Base-by-base conservation (phyloP, 73 alveolate species). In the Breviolum minutum region DNA sequence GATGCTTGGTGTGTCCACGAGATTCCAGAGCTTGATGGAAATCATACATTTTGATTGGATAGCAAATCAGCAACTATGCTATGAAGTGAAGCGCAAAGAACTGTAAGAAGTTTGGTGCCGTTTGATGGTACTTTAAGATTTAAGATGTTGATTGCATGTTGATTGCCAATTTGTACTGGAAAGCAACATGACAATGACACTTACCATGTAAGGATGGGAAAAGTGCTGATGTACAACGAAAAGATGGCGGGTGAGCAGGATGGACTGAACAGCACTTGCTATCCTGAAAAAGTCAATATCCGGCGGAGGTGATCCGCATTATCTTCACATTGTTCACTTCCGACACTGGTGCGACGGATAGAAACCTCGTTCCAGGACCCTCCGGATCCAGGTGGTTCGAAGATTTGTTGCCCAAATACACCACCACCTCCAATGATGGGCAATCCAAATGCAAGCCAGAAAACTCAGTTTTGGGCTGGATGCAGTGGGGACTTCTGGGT, bases 341-440 rank as follows among this genome's bases (percentile, higher is more conserved):
- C 60, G 84, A 24, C 14, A 9, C 84, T 74, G 4, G 16, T n/a
- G 24, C 3, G 0, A 40, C 81, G 10, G 81, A 71, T 71, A n/a
- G 26, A 6, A 2, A 30, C 32, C 24, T 19, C 26, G 1, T 9
- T 22, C 11, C 76, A 83, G 92, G 94, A 86, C 20, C 84, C 84
- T 12, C 84, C 84, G 9, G 84, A 87, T 69, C 95, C 84, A 8
- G 68, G 84, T 6, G 96, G 96, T 19, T 89, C 96, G 63, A 20
- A 62, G 54, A 60, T 32, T 12, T 89, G 96, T 74, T 89, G 96
- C 61, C 96, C 96, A 5, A 70, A 89, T 29, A 89, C 96, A 27
- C 96, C 96, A 48, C 96, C 96, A 14, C 96, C 96, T 14, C 96
- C 96, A 2, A 89, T 89, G 96, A 89, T 89, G 96, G 96, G 96